These are phyloP conservation scores for Lunularia cruciata DNA, from an alignment of 225 moss, liverwort and hornwort genomes.

Conservation along the genomic window DNA sequence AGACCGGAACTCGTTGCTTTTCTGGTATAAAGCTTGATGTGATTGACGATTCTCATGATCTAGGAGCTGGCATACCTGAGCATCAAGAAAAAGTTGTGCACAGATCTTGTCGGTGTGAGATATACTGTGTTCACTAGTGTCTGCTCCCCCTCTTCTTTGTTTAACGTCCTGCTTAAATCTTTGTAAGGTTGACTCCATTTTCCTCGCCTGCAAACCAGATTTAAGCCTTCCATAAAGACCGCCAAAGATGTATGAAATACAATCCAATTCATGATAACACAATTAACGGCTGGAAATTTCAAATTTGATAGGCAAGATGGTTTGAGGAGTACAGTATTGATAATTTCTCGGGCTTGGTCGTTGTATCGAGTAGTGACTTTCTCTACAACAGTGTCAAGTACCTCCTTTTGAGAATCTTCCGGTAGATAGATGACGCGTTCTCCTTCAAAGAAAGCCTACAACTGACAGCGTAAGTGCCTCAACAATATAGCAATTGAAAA, in stretches of 20 bases:
- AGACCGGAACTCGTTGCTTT: too few relatives aligned
- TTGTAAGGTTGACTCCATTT: conserved; percentile 69
- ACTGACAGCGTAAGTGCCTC: conserved; percentile 14
- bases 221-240: too few relatives aligned
- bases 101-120: conserved; percentile 92
- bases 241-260: too few relatives aligned
- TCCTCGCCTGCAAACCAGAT: conserved; percentile 59
- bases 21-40: too few relatives aligned
- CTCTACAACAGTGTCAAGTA: conserved; percentile 65
- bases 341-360: conserved; percentile 79
- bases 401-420: conserved; percentile 52
- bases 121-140: conserved; percentile 70
- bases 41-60: too few relatives aligned
- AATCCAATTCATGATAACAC: too few relatives aligned
- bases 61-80: too few relatives aligned
- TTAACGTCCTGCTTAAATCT: conserved; percentile 67
- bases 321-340: conserved; percentile 49
- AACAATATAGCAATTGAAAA: background rate
- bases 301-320: too few relatives aligned
- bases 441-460: conserved; percentile 74
- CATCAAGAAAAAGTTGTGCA: conserved; percentile 86
- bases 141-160: conserved; percentile 78
- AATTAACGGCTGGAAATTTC: too few relatives aligned
- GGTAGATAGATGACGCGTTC: conserved; percentile 54
- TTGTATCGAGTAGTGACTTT: conserved; percentile 73